A percentile compares a stretch with the other conserved stretches of the same genome.
These are phyloP conservation scores for Wickerhamiella domercqiae DNA, from an alignment of 805 yeast genomes.

Conservation along the genomic window DNA sequence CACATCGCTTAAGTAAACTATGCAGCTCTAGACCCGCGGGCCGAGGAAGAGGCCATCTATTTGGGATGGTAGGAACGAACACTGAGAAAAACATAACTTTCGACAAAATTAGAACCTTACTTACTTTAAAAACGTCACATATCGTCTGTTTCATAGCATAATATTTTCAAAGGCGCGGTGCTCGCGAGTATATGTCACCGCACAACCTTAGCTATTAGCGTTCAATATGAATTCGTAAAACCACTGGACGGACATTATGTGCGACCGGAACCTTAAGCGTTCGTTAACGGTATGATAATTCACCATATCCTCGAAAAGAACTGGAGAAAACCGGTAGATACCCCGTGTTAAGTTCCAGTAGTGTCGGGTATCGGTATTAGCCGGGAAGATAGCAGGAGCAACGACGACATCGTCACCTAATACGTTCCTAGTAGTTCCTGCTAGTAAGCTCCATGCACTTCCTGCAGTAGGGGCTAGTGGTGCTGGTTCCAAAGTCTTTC, in stretches of 20 bases:
- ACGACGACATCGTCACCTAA: slow-evolving; percentile 29
- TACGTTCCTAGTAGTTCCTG: slow-evolving; percentile 49
- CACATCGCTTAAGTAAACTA: too few relatives aligned
- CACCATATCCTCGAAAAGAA: slow-evolving; percentile 24
- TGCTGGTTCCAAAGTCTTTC: slow-evolving; percentile 32
- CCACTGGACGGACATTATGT: slow-evolving; percentile 27
- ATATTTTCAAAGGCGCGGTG: too few relatives aligned
- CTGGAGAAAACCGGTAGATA: slow-evolving; percentile 48
- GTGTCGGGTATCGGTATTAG: slow-evolving; percentile 54
- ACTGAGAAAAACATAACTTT: too few relatives aligned
- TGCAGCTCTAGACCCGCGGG: too few relatives aligned
- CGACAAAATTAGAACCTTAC: too few relatives aligned
- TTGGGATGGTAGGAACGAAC: too few relatives aligned
- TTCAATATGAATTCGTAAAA: slow-evolving; percentile 20
- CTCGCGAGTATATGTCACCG: too few relatives aligned
- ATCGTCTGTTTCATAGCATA: too few relatives aligned
- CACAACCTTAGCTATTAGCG: too few relatives aligned
- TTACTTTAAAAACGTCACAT: too few relatives aligned
- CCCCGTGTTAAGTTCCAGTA: slow-evolving; percentile 49
- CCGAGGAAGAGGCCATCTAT: too few relatives aligned
- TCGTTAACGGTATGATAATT: slow-evolving; percentile 49
- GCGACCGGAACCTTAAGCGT: slow-evolving; percentile 35
- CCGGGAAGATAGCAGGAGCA: slow-evolving; percentile 48
- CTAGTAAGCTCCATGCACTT: slow-evolving; percentile 36
- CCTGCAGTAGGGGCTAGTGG: slow-evolving; percentile 35